Evolutionary conservation across 2,329 filamentous ascomycete species (phyloP), one percentile per base, ranked within the genome.

Genomic region (Aphanocladium album): DNA sequence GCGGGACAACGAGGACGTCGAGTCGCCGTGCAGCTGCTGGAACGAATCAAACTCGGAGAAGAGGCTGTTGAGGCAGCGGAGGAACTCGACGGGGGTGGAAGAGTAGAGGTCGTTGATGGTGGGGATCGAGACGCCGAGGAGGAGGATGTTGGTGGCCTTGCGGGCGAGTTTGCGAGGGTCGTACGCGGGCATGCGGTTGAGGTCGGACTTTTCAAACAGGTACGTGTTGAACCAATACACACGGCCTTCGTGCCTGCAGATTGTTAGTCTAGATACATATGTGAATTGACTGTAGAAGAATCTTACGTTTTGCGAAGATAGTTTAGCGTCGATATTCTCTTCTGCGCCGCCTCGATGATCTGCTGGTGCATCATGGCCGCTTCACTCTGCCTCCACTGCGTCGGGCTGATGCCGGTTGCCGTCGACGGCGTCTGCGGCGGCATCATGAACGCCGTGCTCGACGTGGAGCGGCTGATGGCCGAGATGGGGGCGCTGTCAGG

Each of bases 221-320:
- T 96, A 85, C 0, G 95, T 97, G 76, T 97, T 97, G 80, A 98
- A 97, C 93, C 95, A 98, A 79, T 96, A 98, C 46, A 96, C 87
- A 62, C 91, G 88, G 63, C 93, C 93, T 76, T 97, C 92, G 71
- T 99, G 93, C 30, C 91, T 96, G 46, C 53, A 16, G 1, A 6
- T 17, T 47, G 60, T 66, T 21, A 60, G 25, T 8, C 16, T 51
- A 64, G 57, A 37, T 8, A 12, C 8, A 16, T 27, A n/a, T 9
- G 14, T 1, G 3, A 25, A 23, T 21, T 16, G 61, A 56, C 19
- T 47, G 1, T 19, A n/a, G 33, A 30, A 39, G 16, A 7, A 82
- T 27, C 90, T 67, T 77, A 96, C 91, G 92, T 89, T 77, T 96
- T 96, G 64, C 93, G 86, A 64, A 99, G 75, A 72, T 99, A 99